phyloP scores from a whole-genome alignment of 306 rosid species.

The Begonia peltatifolia region DNA sequence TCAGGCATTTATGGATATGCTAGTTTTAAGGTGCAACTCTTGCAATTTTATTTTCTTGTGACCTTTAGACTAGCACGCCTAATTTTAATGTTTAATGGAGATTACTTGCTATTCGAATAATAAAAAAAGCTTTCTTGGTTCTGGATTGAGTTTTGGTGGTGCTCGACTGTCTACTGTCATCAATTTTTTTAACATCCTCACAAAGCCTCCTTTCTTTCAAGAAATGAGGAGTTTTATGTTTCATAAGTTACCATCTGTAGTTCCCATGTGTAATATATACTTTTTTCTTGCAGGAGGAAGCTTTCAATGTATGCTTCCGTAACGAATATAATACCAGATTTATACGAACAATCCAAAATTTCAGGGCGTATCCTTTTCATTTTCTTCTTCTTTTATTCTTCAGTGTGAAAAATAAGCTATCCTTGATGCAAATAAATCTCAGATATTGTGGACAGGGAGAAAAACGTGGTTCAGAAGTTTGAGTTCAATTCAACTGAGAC shows the following conservation, averaged over 20 bases:
- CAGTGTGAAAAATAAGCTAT: constrained; percentile 7
- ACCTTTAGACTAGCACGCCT: not conserved
- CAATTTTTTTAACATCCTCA: not conserved
- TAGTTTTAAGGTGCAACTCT: too few species aligned
- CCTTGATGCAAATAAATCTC: constrained; percentile 25
- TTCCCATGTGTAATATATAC: not conserved
- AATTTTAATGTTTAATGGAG: too few species aligned
- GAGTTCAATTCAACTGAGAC: constrained; percentile 43
- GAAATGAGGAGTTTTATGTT: not conserved
- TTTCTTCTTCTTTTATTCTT: constrained; percentile 4
- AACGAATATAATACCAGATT: constrained; percentile 59
- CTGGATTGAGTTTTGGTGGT: not conserved
- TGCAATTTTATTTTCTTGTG: not conserved
- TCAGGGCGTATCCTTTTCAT: constrained; percentile 83
- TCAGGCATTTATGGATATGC: too few species aligned
- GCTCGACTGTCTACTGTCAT: not conserved
- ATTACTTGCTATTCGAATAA: too few species aligned
- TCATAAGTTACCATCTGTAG: not conserved
- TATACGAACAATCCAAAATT: constrained; percentile 47
- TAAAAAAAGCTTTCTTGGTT: not conserved
- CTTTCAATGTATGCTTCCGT: constrained; percentile 92
- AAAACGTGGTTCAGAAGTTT: constrained; percentile 36
- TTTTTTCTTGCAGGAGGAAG: constrained; percentile 50
- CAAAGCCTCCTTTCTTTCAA: not conserved
- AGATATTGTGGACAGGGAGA: constrained; percentile 72